Percentiles rank a stretch among this genome's conserved stretches.
phyloP scores from a whole-genome alignment of 2,329 filamentous ascomycete genomes.

The Aspergillus sp. region DNA sequence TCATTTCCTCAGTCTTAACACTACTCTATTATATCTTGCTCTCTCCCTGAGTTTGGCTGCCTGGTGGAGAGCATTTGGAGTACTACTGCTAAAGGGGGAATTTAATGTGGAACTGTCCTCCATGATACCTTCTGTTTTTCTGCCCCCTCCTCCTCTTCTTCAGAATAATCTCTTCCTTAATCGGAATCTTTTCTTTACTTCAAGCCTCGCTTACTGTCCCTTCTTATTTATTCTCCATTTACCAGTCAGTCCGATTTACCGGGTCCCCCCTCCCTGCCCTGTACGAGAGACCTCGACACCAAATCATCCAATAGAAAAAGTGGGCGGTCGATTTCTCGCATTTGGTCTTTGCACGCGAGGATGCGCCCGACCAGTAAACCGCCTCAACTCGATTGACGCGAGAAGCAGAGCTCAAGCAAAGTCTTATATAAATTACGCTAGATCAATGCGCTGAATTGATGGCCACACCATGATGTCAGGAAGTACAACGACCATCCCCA shows the following conservation, averaged over 20 bases:
- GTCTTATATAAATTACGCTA: background rate
- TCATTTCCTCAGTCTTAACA: too few species aligned
- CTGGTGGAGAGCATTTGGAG: too few species aligned
- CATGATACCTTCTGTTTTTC: too few species aligned
- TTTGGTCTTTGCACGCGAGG: constrained; percentile 12
- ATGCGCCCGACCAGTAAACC: constrained; percentile 18
- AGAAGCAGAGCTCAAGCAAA: background rate
- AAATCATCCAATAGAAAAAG: too few species aligned
- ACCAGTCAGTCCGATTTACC: background rate
- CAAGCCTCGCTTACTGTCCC: background rate
- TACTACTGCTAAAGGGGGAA: too few species aligned
- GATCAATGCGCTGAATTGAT: too few species aligned
- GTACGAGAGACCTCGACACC: too few species aligned
- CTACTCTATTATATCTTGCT: too few species aligned
- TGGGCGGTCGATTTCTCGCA: background rate
- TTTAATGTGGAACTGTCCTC: too few species aligned
- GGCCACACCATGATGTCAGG: constrained; percentile 17
- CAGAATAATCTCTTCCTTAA: background rate
- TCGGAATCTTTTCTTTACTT: background rate
- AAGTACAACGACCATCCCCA: constrained; percentile 18
- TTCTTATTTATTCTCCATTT: background rate
- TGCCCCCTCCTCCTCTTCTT: background rate
- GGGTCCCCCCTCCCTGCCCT: too few species aligned
- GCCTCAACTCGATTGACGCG: constrained; percentile 13
- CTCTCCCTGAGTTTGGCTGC: too few species aligned